Base-by-base conservation (phyloP, 2,329 filamentous ascomycete genomes). In the Arthrobotrys musiformis region DNA sequence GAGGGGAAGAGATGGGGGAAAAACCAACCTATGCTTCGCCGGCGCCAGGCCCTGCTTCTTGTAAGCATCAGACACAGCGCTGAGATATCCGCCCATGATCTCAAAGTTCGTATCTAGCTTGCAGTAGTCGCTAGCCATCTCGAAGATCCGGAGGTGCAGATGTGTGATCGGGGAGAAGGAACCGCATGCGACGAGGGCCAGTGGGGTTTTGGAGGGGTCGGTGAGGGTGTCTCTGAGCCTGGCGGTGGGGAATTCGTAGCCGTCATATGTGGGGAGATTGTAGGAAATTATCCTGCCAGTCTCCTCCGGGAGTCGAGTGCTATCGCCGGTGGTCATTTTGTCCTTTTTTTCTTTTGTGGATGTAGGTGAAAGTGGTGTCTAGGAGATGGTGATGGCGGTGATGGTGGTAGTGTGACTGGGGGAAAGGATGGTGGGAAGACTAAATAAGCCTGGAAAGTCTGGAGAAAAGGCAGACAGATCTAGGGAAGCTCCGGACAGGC, bases 111-210 rank as follows among this genome's bases (percentile, higher is more conserved):
- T 90, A 82, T 89, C 90, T 83, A 91, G 91, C 79, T 90, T 90
- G 80, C 90, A 90, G 84, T 91, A 94, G 84, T 95, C 92, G 80
- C 90, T 88, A 0, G 92, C 92, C 89, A 96, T 93, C 81, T 93
- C 91, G 82, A 95, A 94, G 91, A 96, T 94, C 82, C 92, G 90
- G 79, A 95, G 85, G 82, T 94, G 92, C 28, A 93, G 86, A 81
- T 91, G 92, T 5, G 90, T 92, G 60, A 91, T 89, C 17, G 91
- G 92, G 0, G 90, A 92, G 84, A 93, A 94, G 81, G 87, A 89
- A 61, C 89, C 90, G 81, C 90, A 92, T 56, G 90, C 90, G 63
- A 92, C 89, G 66, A 92, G 87, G 6, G 91, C 88, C 44, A 92
- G 85, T 13, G 90, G 90, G 30, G 86, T 89, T 82, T 87, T 88